phyloP scores from a whole-genome alignment of 306 rosid species.

The Vigna hirtella region DNA sequence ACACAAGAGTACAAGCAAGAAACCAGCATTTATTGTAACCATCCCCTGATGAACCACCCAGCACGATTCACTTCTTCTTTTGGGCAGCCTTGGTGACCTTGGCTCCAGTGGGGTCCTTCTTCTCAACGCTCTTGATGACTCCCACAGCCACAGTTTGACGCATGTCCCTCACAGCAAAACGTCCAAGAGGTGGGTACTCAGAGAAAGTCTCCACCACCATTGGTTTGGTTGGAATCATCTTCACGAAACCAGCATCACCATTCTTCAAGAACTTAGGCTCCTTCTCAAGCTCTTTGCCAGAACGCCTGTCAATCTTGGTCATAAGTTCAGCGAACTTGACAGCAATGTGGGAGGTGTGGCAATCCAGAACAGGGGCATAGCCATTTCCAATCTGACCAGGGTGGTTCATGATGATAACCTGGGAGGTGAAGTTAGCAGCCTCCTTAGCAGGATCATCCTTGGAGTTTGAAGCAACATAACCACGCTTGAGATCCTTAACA shows the following conservation, averaged over 20 bases:
- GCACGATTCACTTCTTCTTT: slow-evolving; percentile 24
- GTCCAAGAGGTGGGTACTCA: not conserved
- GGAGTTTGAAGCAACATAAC: slow-evolving; percentile 4
- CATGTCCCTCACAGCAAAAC: slow-evolving; percentile 19
- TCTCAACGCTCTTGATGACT: slow-evolving; percentile 14
- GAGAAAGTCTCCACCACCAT: slow-evolving; percentile 19
- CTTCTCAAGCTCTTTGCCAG: slow-evolving; percentile 19
- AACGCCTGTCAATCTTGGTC: slow-evolving; percentile 26
- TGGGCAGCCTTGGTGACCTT: slow-evolving; percentile 22
- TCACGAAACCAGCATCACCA: slow-evolving; percentile 14
- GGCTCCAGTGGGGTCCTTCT: not conserved
- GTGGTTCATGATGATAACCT: slow-evolving; percentile 19
- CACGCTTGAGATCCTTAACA: slow-evolving; percentile 18
- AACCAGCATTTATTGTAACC: slow-evolving; percentile 1
- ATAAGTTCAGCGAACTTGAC: not conserved
- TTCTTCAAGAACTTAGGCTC: slow-evolving; percentile 15
- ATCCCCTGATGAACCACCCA: not conserved
- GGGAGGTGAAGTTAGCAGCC: slow-evolving; percentile 19
- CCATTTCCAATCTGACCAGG: slow-evolving; percentile 24
- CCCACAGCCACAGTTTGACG: slow-evolving; percentile 21
- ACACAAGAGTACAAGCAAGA: not conserved
- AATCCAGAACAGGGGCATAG: not conserved
- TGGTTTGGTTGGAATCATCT: slow-evolving; percentile 8
- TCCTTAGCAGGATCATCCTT: slow-evolving; percentile 24
- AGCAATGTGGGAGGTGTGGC: slow-evolving; percentile 22